Percentiles rank a stretch among this genome's conserved stretches.
Conservation (phyloP, 148 eudicot species). For the Rhododendron kiyosumense region DNA sequence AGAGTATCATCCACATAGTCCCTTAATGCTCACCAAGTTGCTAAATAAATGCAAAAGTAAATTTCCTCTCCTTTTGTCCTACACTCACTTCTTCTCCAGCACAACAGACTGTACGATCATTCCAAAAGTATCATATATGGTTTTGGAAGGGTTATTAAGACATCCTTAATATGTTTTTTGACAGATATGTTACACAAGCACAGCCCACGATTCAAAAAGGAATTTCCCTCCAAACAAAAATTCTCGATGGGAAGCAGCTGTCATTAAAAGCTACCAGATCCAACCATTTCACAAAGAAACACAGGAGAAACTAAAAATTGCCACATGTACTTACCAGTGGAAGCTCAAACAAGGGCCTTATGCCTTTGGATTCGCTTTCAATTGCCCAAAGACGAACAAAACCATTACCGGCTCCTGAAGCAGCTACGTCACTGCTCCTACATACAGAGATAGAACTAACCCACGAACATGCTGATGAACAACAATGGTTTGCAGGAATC, state of each 20-base stretch:
- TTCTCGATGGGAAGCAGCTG: neutral
- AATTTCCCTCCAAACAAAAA: neutral
- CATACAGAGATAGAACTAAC: slow-evolving; percentile 80
- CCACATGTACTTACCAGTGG: slow-evolving; percentile 58
- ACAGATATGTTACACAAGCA: neutral
- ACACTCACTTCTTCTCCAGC: neutral
- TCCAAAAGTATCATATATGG: neutral
- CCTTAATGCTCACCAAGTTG: neutral
- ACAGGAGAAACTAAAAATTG: neutral
- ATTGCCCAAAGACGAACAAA: slow-evolving; percentile 75
- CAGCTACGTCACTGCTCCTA: slow-evolving; percentile 89
- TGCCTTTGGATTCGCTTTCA: slow-evolving; percentile 67
- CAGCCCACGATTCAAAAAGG: neutral
- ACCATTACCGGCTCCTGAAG: slow-evolving; percentile 97
- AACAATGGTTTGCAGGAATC: slow-evolving; percentile 22
- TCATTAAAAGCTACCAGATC: neutral
- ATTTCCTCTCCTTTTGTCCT: neutral
- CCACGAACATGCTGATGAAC: slow-evolving; percentile 69
- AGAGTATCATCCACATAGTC: neutral
- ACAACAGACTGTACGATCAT: neutral
- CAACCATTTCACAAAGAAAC: neutral
- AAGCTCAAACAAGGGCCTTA: slow-evolving; percentile 71
- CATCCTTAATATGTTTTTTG: neutral
- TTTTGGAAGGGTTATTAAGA: neutral
- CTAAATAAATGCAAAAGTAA: neutral